phyloP scores from a whole-genome alignment of 78 protist genomes.

The Protostelium mycophagum region DNA sequence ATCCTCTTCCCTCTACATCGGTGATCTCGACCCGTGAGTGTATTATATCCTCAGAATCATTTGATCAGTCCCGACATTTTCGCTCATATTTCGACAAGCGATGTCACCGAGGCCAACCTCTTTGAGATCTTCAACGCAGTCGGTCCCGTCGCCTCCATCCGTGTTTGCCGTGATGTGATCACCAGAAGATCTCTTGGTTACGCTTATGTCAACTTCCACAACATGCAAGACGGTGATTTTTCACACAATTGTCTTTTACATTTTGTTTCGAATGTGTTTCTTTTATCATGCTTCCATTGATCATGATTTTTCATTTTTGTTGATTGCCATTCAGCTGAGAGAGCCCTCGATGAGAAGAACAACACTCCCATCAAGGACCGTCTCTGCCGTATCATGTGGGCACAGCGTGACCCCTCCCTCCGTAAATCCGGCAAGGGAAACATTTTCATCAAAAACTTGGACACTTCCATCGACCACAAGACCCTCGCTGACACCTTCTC shows the following conservation, averaged over 20 bases:
- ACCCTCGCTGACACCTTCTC: slow-evolving; percentile 90
- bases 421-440: slow-evolving; percentile 96
- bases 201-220: slow-evolving; percentile 96
- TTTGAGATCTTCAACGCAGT: slow-evolving; percentile 85
- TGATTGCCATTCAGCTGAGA: slow-evolving; percentile 73
- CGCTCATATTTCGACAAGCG: slow-evolving; percentile 23
- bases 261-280: slow-evolving; percentile 1
- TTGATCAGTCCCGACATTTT: not conserved
- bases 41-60: not conserved
- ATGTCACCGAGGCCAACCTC: slow-evolving; percentile 84
- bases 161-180: slow-evolving; percentile 90
- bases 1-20: slow-evolving; percentile 57
- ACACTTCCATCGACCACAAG: slow-evolving; percentile 79
- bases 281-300: not conserved
- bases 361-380: slow-evolving; percentile 78
- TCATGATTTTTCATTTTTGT: not conserved
- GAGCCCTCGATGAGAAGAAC: slow-evolving; percentile 95
- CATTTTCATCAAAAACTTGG: slow-evolving; percentile 96
- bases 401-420: slow-evolving; percentile 92
- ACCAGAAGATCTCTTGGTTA: slow-evolving; percentile 94
- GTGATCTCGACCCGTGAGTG: slow-evolving; percentile 60
- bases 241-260: not conserved
- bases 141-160: slow-evolving; percentile 91
- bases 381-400: slow-evolving; percentile 97
- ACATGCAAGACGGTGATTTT: slow-evolving; percentile 18